A percentile compares a stretch with the other conserved stretches of the same genome.
phyloP scores from a whole-genome alignment of 768 basidiomycete species.

The Pisolithus tinctorius region DNA sequence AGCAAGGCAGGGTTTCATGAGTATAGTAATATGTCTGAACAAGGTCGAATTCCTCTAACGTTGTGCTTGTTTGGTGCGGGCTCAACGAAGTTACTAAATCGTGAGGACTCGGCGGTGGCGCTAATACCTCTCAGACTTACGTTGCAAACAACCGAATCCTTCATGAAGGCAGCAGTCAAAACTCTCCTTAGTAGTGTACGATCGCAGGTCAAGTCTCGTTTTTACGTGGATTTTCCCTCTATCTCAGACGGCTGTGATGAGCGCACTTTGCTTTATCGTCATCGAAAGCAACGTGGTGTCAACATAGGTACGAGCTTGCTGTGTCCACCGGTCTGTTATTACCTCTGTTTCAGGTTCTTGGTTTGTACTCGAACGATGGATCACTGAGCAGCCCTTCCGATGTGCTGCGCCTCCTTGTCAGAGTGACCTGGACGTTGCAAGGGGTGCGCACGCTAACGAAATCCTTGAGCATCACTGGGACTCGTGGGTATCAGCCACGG shows the following conservation, averaged over 20 bases:
- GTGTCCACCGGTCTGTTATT: constrained; percentile 6
- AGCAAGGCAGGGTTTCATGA: no score
- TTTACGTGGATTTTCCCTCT: not conserved
- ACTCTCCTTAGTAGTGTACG: no score
- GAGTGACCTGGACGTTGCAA: constrained; percentile 67
- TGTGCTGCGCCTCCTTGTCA: constrained; percentile 47
- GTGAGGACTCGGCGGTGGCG: no score
- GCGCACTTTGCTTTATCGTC: constrained; percentile 35
- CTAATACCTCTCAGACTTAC: no score
- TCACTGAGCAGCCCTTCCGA: constrained; percentile 51
- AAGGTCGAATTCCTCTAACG: no score
- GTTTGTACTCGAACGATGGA: constrained; percentile 80
- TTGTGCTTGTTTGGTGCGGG: no score
- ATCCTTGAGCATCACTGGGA: constrained; percentile 43
- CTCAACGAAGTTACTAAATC: no score
- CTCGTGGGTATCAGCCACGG: constrained; percentile 45
- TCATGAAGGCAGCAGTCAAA: no score
- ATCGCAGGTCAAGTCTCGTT: not conserved
- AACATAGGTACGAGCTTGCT: constrained; percentile 53
- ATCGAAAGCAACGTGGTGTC: constrained; percentile 72
- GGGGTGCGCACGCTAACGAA: constrained; percentile 38
- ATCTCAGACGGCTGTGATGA: constrained; percentile 10
- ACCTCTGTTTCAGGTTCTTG: constrained; percentile 47
- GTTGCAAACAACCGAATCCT: no score
- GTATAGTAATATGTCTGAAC: no score